Percentiles rank a stretch among this genome's conserved stretches.
phyloP scores from a whole-genome alignment of 495 filamentous ascomycete genomes.

The Bombardia bombarda region DNA sequence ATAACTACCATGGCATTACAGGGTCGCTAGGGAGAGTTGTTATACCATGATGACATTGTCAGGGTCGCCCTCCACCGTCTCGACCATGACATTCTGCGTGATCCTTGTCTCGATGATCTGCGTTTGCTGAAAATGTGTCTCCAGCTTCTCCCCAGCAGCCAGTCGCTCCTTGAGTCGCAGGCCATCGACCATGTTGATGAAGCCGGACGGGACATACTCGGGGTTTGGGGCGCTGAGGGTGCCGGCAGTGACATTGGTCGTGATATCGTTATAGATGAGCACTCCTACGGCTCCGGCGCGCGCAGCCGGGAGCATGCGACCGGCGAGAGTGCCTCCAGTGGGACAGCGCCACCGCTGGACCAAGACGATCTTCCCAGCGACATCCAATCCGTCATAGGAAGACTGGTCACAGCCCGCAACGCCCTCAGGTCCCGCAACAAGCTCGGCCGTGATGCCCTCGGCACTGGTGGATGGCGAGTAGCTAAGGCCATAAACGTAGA shows the following conservation, averaged over 20 bases:
- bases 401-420: constrained; percentile 26
- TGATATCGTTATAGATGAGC: constrained; percentile 30
- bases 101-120: constrained; percentile 28
- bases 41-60: constrained; percentile 27
- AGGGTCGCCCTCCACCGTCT: constrained; percentile 24
- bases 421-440: constrained; percentile 31
- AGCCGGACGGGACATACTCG: constrained; percentile 24
- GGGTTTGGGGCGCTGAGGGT: constrained; percentile 27
- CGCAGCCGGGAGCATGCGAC: constrained; percentile 27
- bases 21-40: no score
- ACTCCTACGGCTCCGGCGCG: constrained; percentile 30
- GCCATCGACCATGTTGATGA: constrained; percentile 30
- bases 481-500: constrained; percentile 31
- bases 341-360: constrained; percentile 32
- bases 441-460: constrained; percentile 30
- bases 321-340: constrained; percentile 32
- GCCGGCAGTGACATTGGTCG: constrained; percentile 18
- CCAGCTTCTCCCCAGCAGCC: constrained; percentile 19
- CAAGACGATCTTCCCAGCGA: constrained; percentile 37
- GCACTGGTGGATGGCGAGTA: constrained; percentile 32
- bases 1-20: no score
- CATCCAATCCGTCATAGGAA: constrained; percentile 28
- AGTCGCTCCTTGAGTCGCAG: constrained; percentile 18
- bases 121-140: constrained; percentile 29
- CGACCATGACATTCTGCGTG: constrained; percentile 36